Conservation (phyloP, 495 filamentous ascomycete genomes). For the Pyrenula massariospora region DNA sequence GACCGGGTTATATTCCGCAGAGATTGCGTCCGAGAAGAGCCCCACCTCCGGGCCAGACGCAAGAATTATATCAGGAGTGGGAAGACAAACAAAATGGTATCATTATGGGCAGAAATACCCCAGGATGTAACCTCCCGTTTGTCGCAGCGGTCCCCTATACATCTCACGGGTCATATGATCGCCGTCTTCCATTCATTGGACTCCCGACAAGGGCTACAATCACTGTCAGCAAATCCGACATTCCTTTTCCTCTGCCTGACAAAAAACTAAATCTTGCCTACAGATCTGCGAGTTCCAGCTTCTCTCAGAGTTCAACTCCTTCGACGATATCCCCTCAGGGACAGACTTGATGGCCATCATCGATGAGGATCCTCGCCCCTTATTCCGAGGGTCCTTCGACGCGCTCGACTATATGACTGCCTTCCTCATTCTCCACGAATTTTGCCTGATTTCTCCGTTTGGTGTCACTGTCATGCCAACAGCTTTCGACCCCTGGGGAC, state of each 20-base stretch:
- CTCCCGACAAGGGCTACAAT: background rate
- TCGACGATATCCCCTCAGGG: background rate
- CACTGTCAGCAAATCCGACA: background rate
- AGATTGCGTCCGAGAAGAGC: background rate
- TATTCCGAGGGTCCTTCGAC: background rate
- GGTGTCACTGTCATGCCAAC: too few species aligned
- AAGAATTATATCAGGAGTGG: background rate
- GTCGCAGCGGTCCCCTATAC: background rate
- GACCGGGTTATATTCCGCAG: background rate
- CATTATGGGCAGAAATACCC: background rate
- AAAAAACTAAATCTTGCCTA: background rate
- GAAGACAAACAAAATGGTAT: background rate
- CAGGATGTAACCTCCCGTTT: background rate
- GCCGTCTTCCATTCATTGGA: background rate
- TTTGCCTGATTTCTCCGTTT: too few species aligned
- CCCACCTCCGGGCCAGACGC: too few species aligned
- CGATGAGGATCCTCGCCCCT: background rate
- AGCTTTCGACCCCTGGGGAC: too few species aligned
- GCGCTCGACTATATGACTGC: background rate
- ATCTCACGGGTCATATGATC: background rate
- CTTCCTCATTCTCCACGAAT: background rate
- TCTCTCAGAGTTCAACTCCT: background rate
- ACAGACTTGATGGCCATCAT: background rate
- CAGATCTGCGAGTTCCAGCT: background rate
- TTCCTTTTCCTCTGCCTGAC: background rate